A percentile compares a stretch with the other conserved stretches of the same genome.
These are phyloP conservation scores for Pouteria glomerata DNA, from an alignment of 148 eudicot species.

Conservation along the genomic window DNA sequence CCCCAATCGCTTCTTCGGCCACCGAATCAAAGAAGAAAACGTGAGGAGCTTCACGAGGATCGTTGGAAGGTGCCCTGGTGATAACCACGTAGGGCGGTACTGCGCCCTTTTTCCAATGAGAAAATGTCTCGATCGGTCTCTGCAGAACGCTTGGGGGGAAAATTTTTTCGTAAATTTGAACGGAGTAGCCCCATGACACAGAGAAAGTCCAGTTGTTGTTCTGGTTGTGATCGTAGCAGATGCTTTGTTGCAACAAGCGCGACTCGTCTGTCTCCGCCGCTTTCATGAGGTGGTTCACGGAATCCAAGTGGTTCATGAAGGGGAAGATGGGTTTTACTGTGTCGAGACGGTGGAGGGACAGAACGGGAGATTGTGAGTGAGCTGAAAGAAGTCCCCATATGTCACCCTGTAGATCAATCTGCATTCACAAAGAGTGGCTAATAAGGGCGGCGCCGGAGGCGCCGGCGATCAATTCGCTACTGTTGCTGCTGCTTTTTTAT, in stretches of 20 bases:
- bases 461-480: no score
- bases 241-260: slow-evolving; percentile 53
- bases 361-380: slow-evolving; percentile 41
- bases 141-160: slow-evolving; percentile 38
- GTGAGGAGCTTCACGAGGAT: slow-evolving; percentile 53
- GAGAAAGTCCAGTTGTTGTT: slow-evolving; percentile 46
- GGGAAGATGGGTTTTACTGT: slow-evolving; percentile 49
- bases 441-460: no score
- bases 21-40: slow-evolving; percentile 43
- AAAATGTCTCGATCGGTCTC: slow-evolving; percentile 55
- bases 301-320: slow-evolving; percentile 31
- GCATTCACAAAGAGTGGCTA: no score
- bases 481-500: no score
- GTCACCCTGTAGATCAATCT: slow-evolving; percentile 50
- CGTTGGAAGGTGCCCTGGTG: slow-evolving; percentile 20
- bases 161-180: slow-evolving; percentile 39
- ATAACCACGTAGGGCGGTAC: slow-evolving; percentile 44
- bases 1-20: slow-evolving; percentile 8
- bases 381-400: slow-evolving; percentile 47
- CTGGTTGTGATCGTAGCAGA: slow-evolving; percentile 38
- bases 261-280: slow-evolving; percentile 36
- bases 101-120: slow-evolving; percentile 34
- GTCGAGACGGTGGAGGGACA: slow-evolving; percentile 62
- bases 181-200: slow-evolving; percentile 63
- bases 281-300: slow-evolving; percentile 49